Base-by-base conservation (phyloP, 768 basidiomycete genomes). In the Psilocybe sp. region DNA sequence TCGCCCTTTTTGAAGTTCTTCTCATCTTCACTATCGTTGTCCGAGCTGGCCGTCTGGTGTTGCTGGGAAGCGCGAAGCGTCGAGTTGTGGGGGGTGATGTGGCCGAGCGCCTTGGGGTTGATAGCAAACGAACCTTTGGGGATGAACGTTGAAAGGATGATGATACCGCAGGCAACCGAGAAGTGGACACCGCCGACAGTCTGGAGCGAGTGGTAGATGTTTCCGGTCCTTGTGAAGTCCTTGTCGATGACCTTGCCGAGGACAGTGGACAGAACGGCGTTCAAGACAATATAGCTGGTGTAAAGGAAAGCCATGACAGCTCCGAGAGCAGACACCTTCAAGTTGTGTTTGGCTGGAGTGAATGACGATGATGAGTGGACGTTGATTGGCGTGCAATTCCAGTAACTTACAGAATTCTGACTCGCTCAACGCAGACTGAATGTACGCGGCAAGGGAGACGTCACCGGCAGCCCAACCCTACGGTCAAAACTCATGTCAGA, bases 401-500 rank as follows among this genome's bases (percentile, higher is more conserved):
- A 15, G 14, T 14, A 40, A 48, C 63, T 32, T 49, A 65, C 64
- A 34, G 49, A 61, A 65, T 33, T 63, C 46, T 1, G 59, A 58
- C n/a, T 65, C 63, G 15, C 64, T 59, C 5, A 69, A 54, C 7
- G 60, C 50, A 10, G 65, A 60, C 44, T 67, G 66, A 20, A 69
- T 69, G 51, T 66, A 69, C 31, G 67, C 67, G 34, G 67, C 66
- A 23, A 69, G 56, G 1, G 67, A 69, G 16, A 67, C 67, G 51
- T 69, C 67, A 28, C 67, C 67, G 42, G 67, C 67, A 11, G 66
- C 66, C 67, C 67, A 69, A n/a, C 67, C 67, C 60, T 64, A 46
- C n/a, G 18, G 36, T 7, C 23, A 16, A 23, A 9, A 23, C 15
- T 35, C 13, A 38, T 31, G 1, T 38, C 28, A 40, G 20, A 34